These are phyloP conservation scores for Colletotrichum sp. DNA, from an alignment of 2,329 filamentous ascomycete genomes.

Conservation along the genomic window DNA sequence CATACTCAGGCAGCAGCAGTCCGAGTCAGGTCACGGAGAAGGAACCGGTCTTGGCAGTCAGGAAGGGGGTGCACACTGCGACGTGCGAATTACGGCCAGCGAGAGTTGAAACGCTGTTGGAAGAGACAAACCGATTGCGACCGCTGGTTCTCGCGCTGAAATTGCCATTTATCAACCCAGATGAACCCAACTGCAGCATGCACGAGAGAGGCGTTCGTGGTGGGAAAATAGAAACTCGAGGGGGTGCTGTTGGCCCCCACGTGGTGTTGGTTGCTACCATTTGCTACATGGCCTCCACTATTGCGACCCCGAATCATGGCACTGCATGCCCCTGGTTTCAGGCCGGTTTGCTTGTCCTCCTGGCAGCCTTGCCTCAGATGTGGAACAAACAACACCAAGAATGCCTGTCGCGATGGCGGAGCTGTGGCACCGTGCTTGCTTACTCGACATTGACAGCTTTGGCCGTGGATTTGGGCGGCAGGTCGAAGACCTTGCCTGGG, in stretches of 20 bases:
- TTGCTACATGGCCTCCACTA: background rate
- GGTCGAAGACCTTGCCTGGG: constrained; percentile 71
- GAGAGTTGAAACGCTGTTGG: background rate
- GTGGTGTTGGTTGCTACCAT: constrained; percentile 1
- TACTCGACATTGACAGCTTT: background rate
- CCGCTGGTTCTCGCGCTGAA: background rate
- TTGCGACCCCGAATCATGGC: background rate
- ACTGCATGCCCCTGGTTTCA: background rate
- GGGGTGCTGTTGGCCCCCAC: background rate
- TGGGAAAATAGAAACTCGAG: background rate
- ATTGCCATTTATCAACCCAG: background rate
- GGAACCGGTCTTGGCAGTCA: background rate
- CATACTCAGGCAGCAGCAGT: background rate
- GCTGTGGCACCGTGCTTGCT: background rate
- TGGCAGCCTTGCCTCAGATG: background rate
- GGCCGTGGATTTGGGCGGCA: background rate
- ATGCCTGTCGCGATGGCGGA: background rate
- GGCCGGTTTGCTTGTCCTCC: background rate
- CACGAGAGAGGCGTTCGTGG: background rate
- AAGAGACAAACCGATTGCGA: background rate
- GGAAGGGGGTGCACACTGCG: background rate
- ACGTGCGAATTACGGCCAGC: background rate
- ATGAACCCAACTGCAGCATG: background rate
- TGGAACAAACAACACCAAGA: background rate
- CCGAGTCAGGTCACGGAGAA: background rate